These are phyloP conservation scores for Pseudotsuga menziesii DNA, from an alignment of 75 land plant species.

Conservation along the genomic window DNA sequence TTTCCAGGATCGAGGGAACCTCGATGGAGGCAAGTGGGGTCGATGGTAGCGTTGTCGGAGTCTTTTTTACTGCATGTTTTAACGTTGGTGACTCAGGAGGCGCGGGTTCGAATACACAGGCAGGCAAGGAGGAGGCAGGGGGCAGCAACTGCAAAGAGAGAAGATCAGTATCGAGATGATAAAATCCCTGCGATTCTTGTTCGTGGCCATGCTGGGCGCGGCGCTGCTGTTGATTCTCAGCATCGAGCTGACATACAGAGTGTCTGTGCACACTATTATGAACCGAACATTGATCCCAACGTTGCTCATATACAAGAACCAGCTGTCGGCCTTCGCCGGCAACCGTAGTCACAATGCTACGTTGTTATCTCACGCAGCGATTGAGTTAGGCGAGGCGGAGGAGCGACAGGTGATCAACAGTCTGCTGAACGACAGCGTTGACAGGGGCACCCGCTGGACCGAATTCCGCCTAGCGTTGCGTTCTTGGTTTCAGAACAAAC, in stretches of 20 bases:
- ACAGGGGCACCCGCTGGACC: constrained; percentile 11
- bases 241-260: background rate
- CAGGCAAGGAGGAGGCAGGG: background rate
- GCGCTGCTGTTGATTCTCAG: background rate
- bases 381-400: constrained; percentile 22
- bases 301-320: background rate
- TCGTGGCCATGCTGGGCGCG: background rate
- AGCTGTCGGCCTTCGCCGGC: background rate
- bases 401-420: constrained; percentile 23
- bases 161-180: background rate
- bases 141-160: too few relatives aligned
- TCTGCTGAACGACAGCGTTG: constrained; percentile 21
- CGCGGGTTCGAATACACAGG: background rate
- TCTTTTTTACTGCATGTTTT: too few relatives aligned
- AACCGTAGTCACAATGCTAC: constrained; percentile 21
- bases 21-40: too few relatives aligned
- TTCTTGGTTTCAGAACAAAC: constrained; percentile 39
- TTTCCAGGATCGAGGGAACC: too few relatives aligned
- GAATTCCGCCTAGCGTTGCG: constrained; percentile 38
- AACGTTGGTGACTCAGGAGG: background rate
- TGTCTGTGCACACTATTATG: background rate
- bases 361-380: constrained; percentile 26
- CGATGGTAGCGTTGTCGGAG: too few relatives aligned
- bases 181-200: background rate
- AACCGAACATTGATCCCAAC: background rate